Evolutionary conservation across 1,284 basidiomycete species (phyloP).

Genomic region (Agroathelia rolfsii): DNA sequence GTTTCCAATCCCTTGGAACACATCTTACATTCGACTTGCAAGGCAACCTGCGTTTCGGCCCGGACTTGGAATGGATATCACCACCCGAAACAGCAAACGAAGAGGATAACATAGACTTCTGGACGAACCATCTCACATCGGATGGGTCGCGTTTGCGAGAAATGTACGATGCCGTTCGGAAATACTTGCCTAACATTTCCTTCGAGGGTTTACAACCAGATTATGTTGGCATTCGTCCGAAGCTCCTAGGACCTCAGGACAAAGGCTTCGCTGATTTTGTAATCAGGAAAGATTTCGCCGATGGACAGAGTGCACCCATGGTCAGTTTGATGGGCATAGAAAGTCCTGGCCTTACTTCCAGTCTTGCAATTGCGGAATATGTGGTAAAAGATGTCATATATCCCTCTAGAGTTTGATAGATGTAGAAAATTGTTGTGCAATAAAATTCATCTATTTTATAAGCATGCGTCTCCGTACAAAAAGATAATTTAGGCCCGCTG

Average conservation of each 20-base stretch:
- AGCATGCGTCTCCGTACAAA: too few species aligned
- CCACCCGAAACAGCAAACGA: conserved; percentile 35
- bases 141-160: conserved; percentile 51
- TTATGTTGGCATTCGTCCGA: conserved; percentile 89
- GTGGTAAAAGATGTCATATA: conserved; percentile 55
- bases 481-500: conserved; percentile 37
- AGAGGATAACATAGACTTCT: conserved; percentile 61
- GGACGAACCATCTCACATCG: conserved; percentile 62
- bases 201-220: conserved; percentile 69
- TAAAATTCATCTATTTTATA: too few species aligned
- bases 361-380: conserved; percentile 65
- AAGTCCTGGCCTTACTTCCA: conserved; percentile 68
- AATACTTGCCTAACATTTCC: conserved; percentile 68
- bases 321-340: conserved; percentile 72
- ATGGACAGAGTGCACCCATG: conserved; percentile 37
- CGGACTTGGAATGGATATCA: conserved; percentile 84
- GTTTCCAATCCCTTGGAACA: conserved; percentile 78
- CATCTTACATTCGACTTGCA: conserved; percentile 86
- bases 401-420: too few species aligned
- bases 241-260: conserved; percentile 64
- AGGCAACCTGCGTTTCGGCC: conserved; percentile 87
- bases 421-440: too few species aligned
- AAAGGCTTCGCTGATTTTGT: conserved; percentile 88
- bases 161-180: conserved; percentile 60
- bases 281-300: conserved; percentile 44